A percentile compares a stretch with the other conserved stretches of the same genome.
Evolutionary conservation across 371 early-diverging fungal genomes (phyloP).

Genomic region (Lichtheimia ramosa): DNA sequence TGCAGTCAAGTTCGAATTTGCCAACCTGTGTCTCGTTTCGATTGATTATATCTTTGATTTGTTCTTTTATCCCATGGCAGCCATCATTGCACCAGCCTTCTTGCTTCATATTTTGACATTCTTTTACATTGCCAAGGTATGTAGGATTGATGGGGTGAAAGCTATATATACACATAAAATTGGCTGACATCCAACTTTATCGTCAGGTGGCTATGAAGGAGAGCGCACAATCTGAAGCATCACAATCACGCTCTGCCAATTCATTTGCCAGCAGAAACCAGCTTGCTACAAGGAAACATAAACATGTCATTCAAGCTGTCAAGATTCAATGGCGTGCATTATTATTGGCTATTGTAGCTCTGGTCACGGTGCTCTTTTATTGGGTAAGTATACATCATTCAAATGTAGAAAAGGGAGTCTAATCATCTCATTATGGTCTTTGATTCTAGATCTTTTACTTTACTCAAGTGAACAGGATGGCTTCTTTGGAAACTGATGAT

Average conservation of each 20-base stretch:
- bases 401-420: neutral
- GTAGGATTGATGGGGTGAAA: neutral
- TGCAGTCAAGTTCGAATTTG: conserved; percentile 59
- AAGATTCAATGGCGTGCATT: conserved; percentile 72
- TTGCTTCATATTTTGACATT: conserved; percentile 62
- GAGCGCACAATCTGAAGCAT: conserved; percentile 53
- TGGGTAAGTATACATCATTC: conserved; percentile 32
- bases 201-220: conserved; percentile 40
- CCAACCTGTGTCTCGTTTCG: conserved; percentile 59
- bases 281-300: conserved; percentile 41
- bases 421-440: neutral
- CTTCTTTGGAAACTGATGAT: conserved; percentile 24
- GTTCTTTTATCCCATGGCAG: conserved; percentile 66
- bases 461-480: conserved; percentile 48
- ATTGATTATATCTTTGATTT: conserved; percentile 48
- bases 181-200: neutral
- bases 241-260: conserved; percentile 33
- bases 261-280: conserved; percentile 39
- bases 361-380: conserved; percentile 51
- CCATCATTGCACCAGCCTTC: conserved; percentile 57
- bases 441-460: conserved; percentile 49
- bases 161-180: neutral
- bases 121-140: conserved; percentile 57
- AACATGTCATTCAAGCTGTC: conserved; percentile 62
- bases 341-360: conserved; percentile 52